Conservation (phyloP, 768 basidiomycete species). For the Mrakia gelida region DNA sequence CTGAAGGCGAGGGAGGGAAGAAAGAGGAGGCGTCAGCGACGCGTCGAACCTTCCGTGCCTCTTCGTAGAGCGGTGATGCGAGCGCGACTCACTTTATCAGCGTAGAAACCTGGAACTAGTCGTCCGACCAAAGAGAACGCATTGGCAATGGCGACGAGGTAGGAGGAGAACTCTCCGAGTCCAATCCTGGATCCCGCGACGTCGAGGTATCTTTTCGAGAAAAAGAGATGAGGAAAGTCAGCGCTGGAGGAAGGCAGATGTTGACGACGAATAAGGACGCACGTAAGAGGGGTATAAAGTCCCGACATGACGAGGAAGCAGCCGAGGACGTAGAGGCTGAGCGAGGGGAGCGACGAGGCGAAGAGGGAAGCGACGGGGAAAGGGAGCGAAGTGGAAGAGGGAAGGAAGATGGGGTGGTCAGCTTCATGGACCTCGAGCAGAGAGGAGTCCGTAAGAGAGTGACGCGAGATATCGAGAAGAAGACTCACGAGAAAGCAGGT, state of each 20-base stretch:
- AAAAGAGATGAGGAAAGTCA: too few species aligned
- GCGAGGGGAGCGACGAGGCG: neutral
- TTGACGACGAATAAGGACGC: too few species aligned
- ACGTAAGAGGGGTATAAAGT: constrained; percentile 26
- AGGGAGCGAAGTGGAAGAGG: neutral
- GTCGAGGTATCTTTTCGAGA: constrained; percentile 13
- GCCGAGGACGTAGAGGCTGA: constrained; percentile 17
- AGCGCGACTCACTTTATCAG: constrained; percentile 15
- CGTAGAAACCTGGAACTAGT: constrained; percentile 22
- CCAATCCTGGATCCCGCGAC: constrained; percentile 5
- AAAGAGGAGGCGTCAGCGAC: neutral
- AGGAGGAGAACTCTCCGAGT: constrained; percentile 16
- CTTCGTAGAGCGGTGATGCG: neutral
- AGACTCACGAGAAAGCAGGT: constrained; percentile 13
- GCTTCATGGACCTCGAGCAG: too few species aligned
- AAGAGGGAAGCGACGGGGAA: neutral
- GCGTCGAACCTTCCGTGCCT: neutral
- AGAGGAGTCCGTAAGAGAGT: too few species aligned
- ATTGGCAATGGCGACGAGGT: constrained; percentile 32
- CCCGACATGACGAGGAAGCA: constrained; percentile 28
- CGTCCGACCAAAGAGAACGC: constrained; percentile 25
- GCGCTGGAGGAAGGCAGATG: too few species aligned
- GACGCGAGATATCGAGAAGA: neutral
- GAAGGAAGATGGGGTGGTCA: neutral
- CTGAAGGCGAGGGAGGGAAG: neutral